Percentiles rank a stretch among this genome's conserved stretches.
Evolutionary conservation across 139 green algal genomes (phyloP).

Genomic region (Tetratostichococcus sp.): DNA sequence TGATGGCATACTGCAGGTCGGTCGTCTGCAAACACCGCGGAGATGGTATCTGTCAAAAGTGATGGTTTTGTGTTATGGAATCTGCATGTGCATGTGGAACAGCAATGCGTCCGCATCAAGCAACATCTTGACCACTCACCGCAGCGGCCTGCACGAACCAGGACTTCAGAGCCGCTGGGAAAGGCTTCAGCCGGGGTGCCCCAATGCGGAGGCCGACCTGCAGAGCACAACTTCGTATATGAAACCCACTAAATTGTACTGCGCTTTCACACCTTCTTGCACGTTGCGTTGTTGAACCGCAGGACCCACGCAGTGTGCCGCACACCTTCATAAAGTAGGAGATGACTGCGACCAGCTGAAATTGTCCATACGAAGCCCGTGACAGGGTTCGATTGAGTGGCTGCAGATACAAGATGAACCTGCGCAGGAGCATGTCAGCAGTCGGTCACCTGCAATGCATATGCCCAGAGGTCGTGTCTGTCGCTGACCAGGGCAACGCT

Average conservation of each 20-base stretch:
- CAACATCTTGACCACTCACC: neutral
- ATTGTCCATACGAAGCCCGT: constrained; percentile 13
- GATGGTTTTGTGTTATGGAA: no score
- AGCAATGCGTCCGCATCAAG: no score
- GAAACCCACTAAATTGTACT: no score
- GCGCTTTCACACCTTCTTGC: no score
- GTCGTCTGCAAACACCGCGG: constrained; percentile 5
- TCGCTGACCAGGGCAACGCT: no score
- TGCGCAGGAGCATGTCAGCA: no score
- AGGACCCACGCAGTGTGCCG: neutral
- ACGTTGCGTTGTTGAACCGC: neutral
- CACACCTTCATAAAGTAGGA: constrained; percentile 22
- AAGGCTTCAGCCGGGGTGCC: neutral
- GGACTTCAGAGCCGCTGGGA: neutral
- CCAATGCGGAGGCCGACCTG: constrained; percentile 13
- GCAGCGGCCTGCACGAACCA: constrained; percentile 6
- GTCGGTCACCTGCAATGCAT: no score
- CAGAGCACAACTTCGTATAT: no score
- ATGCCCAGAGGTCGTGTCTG: no score
- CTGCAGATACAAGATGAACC: constrained; percentile 19
- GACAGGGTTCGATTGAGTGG: constrained; percentile 14
- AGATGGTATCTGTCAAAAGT: no score
- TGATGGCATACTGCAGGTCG: constrained; percentile 31
- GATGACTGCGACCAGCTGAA: constrained; percentile 13
- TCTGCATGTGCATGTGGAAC: no score